These are phyloP conservation scores for Jatropha curcas DNA, from an alignment of 345 rosid genomes.

Conservation along the genomic window DNA sequence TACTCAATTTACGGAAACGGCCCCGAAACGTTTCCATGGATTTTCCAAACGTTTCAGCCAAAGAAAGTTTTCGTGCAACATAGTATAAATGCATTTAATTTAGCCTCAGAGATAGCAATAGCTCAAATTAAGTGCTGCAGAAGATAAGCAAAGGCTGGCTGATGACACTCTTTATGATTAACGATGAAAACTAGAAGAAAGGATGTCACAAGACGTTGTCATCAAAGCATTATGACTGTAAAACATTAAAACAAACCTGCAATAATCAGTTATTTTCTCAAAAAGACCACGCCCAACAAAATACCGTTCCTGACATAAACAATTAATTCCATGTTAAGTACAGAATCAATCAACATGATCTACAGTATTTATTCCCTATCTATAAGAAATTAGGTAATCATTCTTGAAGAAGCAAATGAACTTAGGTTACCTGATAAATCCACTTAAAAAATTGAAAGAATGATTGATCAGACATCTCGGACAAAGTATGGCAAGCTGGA, in stretches of 20 bases:
- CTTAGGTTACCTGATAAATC: conserved; percentile 81
- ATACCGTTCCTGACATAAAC: conserved; percentile 79
- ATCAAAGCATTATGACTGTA: neutral
- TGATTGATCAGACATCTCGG: conserved; percentile 87
- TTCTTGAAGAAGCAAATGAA: conserved; percentile 15
- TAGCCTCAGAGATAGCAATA: neutral
- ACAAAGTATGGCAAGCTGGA: conserved; percentile 82
- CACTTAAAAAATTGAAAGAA: conserved; percentile 98
- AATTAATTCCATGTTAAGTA: conserved; percentile 12
- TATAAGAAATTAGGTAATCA: conserved; percentile 11
- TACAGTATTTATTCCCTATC: neutral
- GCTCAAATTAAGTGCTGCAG: neutral
- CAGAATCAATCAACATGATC: conserved; percentile 13
- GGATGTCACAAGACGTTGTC: neutral
- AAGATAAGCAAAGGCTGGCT: neutral
- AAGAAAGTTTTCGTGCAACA: too few species aligned
- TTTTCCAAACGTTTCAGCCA: too few species aligned
- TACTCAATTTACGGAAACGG: too few species aligned
- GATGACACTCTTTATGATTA: neutral
- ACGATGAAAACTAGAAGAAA: neutral
- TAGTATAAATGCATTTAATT: neutral
- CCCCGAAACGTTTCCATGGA: too few species aligned
- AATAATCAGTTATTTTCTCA: conserved; percentile 81
- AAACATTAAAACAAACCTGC: conserved; percentile 56
- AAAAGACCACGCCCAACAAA: conserved; percentile 95